A percentile compares a stretch with the other conserved stretches of the same genome.
phyloP scores from a whole-genome alignment of 2,329 filamentous ascomycete genomes.

The Penicillium rolfsii region DNA sequence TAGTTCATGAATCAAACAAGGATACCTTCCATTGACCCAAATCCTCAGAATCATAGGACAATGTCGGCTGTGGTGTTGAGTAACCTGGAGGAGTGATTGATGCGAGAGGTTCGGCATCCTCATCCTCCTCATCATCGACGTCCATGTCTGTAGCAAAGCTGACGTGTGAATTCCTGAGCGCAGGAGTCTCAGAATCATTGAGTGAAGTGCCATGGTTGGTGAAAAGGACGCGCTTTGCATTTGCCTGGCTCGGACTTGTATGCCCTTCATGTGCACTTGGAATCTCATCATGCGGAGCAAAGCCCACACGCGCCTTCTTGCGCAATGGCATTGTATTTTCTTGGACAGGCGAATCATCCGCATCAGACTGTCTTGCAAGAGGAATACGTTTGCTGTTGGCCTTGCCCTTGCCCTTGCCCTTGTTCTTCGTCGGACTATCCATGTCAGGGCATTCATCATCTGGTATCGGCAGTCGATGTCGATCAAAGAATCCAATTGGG shows the following conservation, averaged over 20 bases:
- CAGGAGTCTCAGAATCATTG: not conserved
- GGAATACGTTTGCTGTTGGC: not conserved
- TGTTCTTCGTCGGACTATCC: not conserved
- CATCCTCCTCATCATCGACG: not conserved
- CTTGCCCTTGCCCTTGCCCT: not conserved
- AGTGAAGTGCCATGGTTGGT: conserved; percentile 7
- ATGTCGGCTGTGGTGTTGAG: not conserved
- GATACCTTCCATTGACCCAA: not conserved
- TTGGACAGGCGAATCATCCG: not conserved
- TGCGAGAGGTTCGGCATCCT: not conserved
- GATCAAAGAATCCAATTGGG: conserved; percentile 44
- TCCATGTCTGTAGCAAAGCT: conserved; percentile 12
- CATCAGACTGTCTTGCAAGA: not conserved
- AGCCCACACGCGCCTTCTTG: not conserved
- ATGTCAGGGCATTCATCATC: conserved; percentile 28
- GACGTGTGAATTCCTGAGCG: conserved; percentile 10
- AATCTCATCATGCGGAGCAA: not conserved
- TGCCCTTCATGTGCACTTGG: not conserved
- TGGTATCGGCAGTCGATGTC: conserved; percentile 41
- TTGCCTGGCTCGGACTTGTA: not conserved
- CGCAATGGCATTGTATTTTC: not conserved
- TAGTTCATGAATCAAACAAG: not conserved
- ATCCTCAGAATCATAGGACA: not conserved
- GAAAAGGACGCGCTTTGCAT: conserved; percentile 4
- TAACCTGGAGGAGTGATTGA: not conserved